Evolutionary conservation across 23 red algal species (phyloP), one percentile per base, ranked within the genome.

Genomic region (Gracilariopsis chorda): DNA sequence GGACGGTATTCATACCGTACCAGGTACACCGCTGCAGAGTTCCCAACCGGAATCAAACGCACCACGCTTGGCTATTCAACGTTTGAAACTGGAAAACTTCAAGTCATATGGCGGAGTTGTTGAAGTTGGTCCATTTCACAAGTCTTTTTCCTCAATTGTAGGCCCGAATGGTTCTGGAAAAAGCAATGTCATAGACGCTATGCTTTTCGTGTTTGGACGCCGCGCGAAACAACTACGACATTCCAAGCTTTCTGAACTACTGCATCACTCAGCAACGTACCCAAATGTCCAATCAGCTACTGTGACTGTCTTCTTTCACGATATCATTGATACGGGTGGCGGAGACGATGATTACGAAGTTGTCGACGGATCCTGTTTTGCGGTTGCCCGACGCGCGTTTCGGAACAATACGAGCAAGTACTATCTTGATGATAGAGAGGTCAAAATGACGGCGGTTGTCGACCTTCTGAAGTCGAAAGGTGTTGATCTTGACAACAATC

Each of bases 191-290:
- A 96, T 99, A 37, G 97, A 99, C 74, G 97, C 97, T 21, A 96
- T 99, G 93, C 46, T 99, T 32, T 99, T 99, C 75, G 97, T 99
- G 23, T 99, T 99, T 81, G 97, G 97, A 48, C 87, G 88, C 27
- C 84, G 90, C 41, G 97, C 97, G 10, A 96, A 95, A 68, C 93
- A 95, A 48, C 92, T 99, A 51, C 83, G 97, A 23, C 90, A 94
- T 67, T 80, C 73, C 42, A 93, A 92, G 84, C 71, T 99, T 71
- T 86, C 87, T 24, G 97, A 99, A 52, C 68, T 99, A 52, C 70
- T 99, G 21, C 94, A 99, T 70, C 52, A 90, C 24, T 95, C 97
- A 28, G 61, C 70, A 7, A 25, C 83, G 2, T 88, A 87, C 71
- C 85, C 93, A 48, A 73, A 91, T 27, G 82, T 88, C 6, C 43